These are phyloP conservation scores for Paracamarosporium sp. DNA, from an alignment of 2,329 filamentous ascomycete species.

Conservation along the genomic window DNA sequence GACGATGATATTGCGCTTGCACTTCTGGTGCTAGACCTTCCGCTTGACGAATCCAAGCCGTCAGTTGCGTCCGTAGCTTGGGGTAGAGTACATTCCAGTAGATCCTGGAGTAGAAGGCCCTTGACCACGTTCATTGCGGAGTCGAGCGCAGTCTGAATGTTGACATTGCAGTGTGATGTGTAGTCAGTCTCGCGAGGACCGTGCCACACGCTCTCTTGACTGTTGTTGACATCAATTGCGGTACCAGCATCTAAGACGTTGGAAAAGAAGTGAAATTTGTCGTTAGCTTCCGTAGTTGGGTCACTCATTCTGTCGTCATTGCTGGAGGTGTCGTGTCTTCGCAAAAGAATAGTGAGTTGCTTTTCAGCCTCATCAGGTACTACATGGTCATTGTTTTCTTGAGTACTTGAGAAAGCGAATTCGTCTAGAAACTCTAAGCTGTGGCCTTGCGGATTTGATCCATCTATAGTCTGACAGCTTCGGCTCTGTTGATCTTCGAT, in stretches of 20 bases:
- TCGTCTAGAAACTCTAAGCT: too few species aligned
- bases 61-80: conserved; percentile 3
- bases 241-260: background rate
- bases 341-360: too few species aligned
- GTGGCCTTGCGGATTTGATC: too few species aligned
- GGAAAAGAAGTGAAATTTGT: background rate
- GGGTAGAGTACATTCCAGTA: background rate
- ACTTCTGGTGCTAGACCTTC: background rate
- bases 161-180: background rate
- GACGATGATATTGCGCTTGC: background rate
- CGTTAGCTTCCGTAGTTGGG: background rate
- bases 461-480: too few species aligned
- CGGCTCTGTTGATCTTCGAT: too few species aligned
- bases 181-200: background rate
- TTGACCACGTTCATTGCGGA: conserved; percentile 1
- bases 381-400: too few species aligned
- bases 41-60: background rate
- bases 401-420: too few species aligned
- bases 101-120: conserved; percentile 2
- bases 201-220: background rate
- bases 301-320: too few species aligned
- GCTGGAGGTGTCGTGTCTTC: too few species aligned
- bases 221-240: background rate
- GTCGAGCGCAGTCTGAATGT: background rate
- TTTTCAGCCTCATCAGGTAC: too few species aligned